Evolutionary conservation across 352 stramenopile genomes (phyloP).

Genomic region (Globisporangium echinulatum): DNA sequence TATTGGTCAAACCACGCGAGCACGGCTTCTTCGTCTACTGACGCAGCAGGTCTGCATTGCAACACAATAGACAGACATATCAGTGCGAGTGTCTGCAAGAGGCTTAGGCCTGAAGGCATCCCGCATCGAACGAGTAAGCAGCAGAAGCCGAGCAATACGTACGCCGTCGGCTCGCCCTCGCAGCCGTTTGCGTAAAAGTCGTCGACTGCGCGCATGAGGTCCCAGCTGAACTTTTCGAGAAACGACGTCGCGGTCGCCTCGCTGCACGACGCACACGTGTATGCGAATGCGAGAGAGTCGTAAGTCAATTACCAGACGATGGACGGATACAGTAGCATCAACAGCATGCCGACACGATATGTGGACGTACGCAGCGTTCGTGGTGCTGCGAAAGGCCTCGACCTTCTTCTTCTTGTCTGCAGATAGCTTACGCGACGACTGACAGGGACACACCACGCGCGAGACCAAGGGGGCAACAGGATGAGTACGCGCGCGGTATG

Average conservation of each 20-base stretch:
- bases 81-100: not conserved
- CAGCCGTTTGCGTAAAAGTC: constrained; percentile 71
- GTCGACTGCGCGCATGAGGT: constrained; percentile 70
- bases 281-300: not conserved
- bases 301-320: not conserved
- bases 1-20: constrained; percentile 70
- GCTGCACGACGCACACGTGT: constrained; percentile 15
- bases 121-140: not conserved
- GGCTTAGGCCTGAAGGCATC: no score
- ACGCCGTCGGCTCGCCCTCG: constrained; percentile 15
- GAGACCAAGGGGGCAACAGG: no score
- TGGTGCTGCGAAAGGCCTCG: constrained; percentile 66
- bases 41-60: not conserved
- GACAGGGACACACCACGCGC: not conserved
- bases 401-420: constrained; percentile 71
- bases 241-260: constrained; percentile 68
- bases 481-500: not conserved
- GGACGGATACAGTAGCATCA: not conserved
- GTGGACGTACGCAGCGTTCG: constrained; percentile 51
- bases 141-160: constrained; percentile 9
- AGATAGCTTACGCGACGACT: constrained; percentile 35
- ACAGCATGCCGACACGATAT: not conserved
- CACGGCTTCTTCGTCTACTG: constrained; percentile 21
- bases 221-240: constrained; percentile 75
- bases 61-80: not conserved